Evolutionary conservation across 108 stramenopile species (phyloP).

Genomic region (Skeletonema menzelii): DNA sequence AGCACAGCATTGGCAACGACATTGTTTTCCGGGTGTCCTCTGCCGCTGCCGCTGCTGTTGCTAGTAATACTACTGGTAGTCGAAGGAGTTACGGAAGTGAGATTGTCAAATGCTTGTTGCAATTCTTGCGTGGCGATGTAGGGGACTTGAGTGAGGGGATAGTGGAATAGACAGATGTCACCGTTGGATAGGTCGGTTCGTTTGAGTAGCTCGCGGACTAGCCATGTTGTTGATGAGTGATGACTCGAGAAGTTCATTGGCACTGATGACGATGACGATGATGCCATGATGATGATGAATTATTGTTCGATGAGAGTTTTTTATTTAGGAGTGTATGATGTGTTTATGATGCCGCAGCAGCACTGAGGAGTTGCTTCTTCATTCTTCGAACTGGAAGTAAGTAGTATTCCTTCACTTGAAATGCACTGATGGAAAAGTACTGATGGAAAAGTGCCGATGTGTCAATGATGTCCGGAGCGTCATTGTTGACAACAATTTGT

Average conservation of each 20-base stretch:
- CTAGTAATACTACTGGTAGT: neutral
- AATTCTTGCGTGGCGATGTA: neutral
- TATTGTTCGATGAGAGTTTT: neutral
- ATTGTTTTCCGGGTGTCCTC: too few relatives aligned
- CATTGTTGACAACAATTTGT: too few relatives aligned
- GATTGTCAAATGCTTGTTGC: neutral
- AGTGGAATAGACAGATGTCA: conserved; percentile 38
- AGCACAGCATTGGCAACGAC: too few relatives aligned
- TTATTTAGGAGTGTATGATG: too few relatives aligned
- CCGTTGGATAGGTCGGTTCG: conserved; percentile 25
- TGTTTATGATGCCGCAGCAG: too few relatives aligned
- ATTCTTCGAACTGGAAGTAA: too few relatives aligned
- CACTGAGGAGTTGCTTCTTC: too few relatives aligned
- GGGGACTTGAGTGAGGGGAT: neutral
- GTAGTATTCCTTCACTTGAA: too few relatives aligned
- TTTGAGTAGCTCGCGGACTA: conserved; percentile 5
- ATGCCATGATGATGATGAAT: neutral
- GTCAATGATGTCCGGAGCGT: too few relatives aligned
- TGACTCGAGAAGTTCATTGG: neutral
- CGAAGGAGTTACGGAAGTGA: neutral
- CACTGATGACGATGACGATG: neutral
- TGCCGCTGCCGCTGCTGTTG: too few relatives aligned
- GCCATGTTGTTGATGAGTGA: conserved; percentile 3
- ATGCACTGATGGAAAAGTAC: too few relatives aligned
- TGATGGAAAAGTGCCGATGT: too few relatives aligned